Conservation (phyloP, 2,329 filamentous ascomycete species). For the Rachicladosporium sp. region DNA sequence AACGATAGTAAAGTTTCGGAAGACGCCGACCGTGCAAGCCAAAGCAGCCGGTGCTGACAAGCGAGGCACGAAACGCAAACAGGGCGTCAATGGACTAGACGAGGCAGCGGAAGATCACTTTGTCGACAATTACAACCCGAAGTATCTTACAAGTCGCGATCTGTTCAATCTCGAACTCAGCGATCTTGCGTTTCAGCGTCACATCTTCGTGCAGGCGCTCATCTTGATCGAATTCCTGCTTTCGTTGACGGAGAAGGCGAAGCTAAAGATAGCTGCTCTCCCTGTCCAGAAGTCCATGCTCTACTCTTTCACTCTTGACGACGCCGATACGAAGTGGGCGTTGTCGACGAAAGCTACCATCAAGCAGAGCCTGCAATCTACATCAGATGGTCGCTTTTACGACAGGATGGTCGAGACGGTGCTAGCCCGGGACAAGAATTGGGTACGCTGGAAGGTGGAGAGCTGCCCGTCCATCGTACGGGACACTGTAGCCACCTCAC, state of each 20-base stretch:
- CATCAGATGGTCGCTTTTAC: constrained; percentile 73
- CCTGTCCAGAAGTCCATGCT: constrained; percentile 70
- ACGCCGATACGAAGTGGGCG: constrained; percentile 84
- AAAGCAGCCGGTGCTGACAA: constrained; percentile 52
- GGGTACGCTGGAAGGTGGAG: constrained; percentile 97
- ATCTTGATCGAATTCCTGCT: constrained; percentile 92
- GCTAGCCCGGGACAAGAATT: constrained; percentile 90
- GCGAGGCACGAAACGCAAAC: constrained; percentile 59
- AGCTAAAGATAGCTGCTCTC: constrained; percentile 60
- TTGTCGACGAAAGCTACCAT: constrained; percentile 65
- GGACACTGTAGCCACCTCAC: constrained; percentile 54
- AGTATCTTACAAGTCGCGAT: constrained; percentile 94
- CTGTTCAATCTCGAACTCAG: constrained; percentile 94
- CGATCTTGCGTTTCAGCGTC: constrained; percentile 84
- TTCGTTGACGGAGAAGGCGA: constrained; percentile 72
- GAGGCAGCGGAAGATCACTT: constrained; percentile 31
- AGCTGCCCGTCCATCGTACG: constrained; percentile 78
- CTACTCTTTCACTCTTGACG: constrained; percentile 62
- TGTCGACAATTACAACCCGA: constrained; percentile 77
- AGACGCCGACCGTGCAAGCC: constrained; percentile 52
- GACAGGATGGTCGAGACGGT: constrained; percentile 95
- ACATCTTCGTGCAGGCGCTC: constrained; percentile 87
- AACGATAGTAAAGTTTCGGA: constrained; percentile 64
- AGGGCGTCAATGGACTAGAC: constrained; percentile 7
- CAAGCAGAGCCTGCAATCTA: constrained; percentile 62